Percentiles rank a stretch among this genome's conserved stretches.
Conservation (phyloP, 495 filamentous ascomycete species). For the Podospora didyma region DNA sequence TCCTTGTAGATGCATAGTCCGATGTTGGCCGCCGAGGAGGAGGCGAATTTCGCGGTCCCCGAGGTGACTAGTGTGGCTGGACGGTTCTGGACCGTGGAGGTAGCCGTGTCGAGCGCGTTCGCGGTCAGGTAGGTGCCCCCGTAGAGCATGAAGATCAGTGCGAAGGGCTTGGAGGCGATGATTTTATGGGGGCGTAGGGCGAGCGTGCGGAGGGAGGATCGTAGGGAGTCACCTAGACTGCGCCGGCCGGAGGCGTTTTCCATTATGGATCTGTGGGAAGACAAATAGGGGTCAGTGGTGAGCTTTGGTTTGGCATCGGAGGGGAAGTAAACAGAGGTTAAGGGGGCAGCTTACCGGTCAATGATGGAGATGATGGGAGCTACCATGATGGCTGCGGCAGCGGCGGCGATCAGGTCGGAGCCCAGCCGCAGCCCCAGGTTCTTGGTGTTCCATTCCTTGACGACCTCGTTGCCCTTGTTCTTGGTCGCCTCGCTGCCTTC, state of each 20-base stretch:
- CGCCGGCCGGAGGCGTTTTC: conserved; percentile 86
- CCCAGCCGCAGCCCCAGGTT: conserved; percentile 63
- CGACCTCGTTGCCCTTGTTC: not conserved
- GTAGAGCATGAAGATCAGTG: conserved; percentile 85
- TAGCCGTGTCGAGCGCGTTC: conserved; percentile 79
- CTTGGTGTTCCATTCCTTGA: conserved; percentile 69
- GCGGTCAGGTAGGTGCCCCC: conserved; percentile 88
- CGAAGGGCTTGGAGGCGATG: conserved; percentile 76
- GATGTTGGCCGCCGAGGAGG: conserved; percentile 82
- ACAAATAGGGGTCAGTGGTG: not conserved
- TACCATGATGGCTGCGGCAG: conserved; percentile 73
- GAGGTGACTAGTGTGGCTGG: conserved; percentile 58
- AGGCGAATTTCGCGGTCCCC: conserved; percentile 76
- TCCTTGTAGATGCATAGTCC: conserved; percentile 91
- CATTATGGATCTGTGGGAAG: conserved; percentile 70
- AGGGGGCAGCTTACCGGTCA: not conserved
- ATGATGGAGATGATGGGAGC: conserved; percentile 75
- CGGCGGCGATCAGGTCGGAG: conserved; percentile 71
- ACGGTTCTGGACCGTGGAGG: conserved; percentile 58
- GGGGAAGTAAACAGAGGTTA: not conserved
- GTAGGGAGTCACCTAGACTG: conserved; percentile 65
- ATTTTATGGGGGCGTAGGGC: conserved; percentile 64
- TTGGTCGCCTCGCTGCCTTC: not conserved
- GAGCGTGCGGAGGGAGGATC: conserved; percentile 58
- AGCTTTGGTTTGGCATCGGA: not conserved